phyloP scores from a whole-genome alignment of 2,329 filamentous ascomycete genomes.

The Aspergillus transmontanensis region DNA sequence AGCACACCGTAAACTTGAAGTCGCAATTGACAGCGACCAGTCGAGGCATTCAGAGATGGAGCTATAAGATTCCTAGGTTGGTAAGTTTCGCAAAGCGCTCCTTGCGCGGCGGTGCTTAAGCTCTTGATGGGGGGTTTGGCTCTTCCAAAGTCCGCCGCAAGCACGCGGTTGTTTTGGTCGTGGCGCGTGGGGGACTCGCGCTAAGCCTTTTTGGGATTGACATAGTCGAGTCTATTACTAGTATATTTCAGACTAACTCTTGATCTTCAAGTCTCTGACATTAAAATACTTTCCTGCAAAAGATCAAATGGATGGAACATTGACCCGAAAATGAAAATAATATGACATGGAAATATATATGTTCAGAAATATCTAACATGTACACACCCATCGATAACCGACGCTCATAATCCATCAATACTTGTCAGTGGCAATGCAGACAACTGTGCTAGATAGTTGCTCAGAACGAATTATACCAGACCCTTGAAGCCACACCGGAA shows the following conservation, averaged over 20 bases:
- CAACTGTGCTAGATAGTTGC: constrained; percentile 13
- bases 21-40: constrained; percentile 16
- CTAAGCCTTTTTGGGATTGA: constrained; percentile 35
- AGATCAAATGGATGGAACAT: neutral
- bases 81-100: constrained; percentile 13
- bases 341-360: constrained; percentile 1
- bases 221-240: neutral
- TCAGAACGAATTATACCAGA: constrained; percentile 14
- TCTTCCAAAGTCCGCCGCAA: constrained; percentile 21
- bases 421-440: constrained; percentile 1
- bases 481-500: constrained; percentile 12
- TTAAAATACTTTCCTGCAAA: neutral
- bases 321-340: neutral
- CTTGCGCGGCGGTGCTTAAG: constrained; percentile 22
- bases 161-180: constrained; percentile 46
- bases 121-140: constrained; percentile 22
- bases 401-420: constrained; percentile 6
- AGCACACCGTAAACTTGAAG: constrained; percentile 5
- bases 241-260: neutral
- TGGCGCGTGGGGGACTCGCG: constrained; percentile 38
- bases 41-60: neutral
- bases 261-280: neutral
- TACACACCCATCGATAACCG: constrained; percentile 5
- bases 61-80: neutral
- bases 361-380: constrained; percentile 11